Base-by-base conservation (phyloP, 495 filamentous ascomycete genomes). In the Podospora appendiculata region DNA sequence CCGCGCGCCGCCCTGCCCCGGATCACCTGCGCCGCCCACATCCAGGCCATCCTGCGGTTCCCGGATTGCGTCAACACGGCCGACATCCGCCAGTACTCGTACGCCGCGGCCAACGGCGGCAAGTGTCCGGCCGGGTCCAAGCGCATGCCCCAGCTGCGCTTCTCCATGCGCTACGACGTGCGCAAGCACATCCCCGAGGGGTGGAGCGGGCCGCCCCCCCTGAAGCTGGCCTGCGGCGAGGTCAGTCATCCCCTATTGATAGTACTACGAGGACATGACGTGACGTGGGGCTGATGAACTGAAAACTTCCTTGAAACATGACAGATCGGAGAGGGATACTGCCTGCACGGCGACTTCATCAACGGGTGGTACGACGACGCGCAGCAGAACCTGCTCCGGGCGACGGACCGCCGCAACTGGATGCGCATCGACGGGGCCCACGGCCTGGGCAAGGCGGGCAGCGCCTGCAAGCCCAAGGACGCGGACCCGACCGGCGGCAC, bases 341-440 rank as follows among this genome's bases (percentile, higher is more conserved):
- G 63, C 51, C 62, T 67, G 50, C 63, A 70, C 34, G 65, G 67
- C 2, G 67, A 70, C 42, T 67, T 68, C 36, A 63, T 70, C 48
- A 70, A 68, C 38, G 65, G 67, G 4, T 70, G 67, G 65, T 68
- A 54, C 18, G 60, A 65, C 33, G 67, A 70, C 42, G 65, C 67
- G 7, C 54, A 47, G n/a, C 56, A 61, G 58, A 63, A 39, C 14
- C 56, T 70, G 60, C 48, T 67, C 19, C 52, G 64, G 50, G 67
- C 67, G 0, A 65, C 61, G 52, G 65, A 65, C n/a, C 65, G 63
- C 45, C 65, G 63, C 45, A 43, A 40, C 7, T 70, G 68, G 34
- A 59, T 70, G 63, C 33, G 62, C 40, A 67, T 70, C 32, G 63
- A 70, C 36, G 67, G 67, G 5, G 53, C 60, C 12, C 65, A 67